phyloP scores from a whole-genome alignment of 2,329 filamentous ascomycete species.

The Byssothecium circinans region DNA sequence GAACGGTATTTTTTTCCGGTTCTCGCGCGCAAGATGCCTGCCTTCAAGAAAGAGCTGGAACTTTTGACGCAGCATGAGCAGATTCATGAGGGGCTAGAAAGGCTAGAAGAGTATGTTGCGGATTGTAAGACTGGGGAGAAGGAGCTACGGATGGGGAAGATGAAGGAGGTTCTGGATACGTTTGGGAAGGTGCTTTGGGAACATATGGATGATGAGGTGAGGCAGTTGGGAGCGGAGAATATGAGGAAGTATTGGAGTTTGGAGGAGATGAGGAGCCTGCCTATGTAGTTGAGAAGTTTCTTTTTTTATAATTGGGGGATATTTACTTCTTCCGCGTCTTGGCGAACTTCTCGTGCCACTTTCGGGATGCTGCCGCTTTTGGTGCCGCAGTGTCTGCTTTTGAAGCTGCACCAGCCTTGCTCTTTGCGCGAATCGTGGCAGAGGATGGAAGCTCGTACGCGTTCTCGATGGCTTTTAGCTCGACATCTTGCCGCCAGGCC shows the following conservation, averaged over 20 bases:
- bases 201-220: slow-evolving; percentile 84
- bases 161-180: slow-evolving; percentile 72
- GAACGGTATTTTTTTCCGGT: slow-evolving; percentile 79
- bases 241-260: slow-evolving; percentile 82
- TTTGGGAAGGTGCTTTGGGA: slow-evolving; percentile 80
- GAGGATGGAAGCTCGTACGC: slow-evolving; percentile 36
- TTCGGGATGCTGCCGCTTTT: slow-evolving; percentile 31
- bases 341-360: slow-evolving; percentile 46
- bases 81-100: slow-evolving; percentile 77
- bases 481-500: slow-evolving; percentile 38
- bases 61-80: slow-evolving; percentile 73
- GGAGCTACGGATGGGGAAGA: slow-evolving; percentile 57
- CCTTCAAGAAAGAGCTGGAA: slow-evolving; percentile 68
- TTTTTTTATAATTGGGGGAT: neutral
- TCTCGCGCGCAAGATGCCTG: slow-evolving; percentile 75
- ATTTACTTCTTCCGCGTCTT: slow-evolving; percentile 31
- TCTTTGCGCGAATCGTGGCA: slow-evolving; percentile 35
- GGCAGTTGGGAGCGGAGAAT: slow-evolving; percentile 76
- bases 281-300: slow-evolving; percentile 57
- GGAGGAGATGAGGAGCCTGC: slow-evolving; percentile 72
- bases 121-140: slow-evolving; percentile 64
- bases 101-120: slow-evolving; percentile 65
- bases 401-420: slow-evolving; percentile 8
- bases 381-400: slow-evolving; percentile 14
- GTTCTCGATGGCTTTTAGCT: slow-evolving; percentile 36